Percentiles rank a stretch among this genome's conserved stretches.
phyloP scores from a whole-genome alignment of 305 asterid genomes.

The Withania somnifera region DNA sequence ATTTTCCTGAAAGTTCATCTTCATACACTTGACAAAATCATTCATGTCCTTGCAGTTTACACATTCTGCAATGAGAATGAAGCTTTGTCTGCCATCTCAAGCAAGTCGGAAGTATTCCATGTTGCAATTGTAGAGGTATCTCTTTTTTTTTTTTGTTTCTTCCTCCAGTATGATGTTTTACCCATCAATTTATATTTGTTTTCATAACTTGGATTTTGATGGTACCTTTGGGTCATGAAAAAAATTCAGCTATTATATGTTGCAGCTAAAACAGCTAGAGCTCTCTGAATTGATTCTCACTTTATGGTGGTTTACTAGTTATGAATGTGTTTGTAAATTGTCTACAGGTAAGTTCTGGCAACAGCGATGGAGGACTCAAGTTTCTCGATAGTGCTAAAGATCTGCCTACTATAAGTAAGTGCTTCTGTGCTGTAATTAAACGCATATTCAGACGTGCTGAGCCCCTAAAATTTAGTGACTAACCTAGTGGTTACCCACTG shows the following conservation, averaged over 20 bases:
- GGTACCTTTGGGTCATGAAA: neutral
- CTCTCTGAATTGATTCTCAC: neutral
- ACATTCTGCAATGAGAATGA: conserved; percentile 25
- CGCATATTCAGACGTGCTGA: neutral
- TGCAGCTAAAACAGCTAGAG: neutral
- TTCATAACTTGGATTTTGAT: neutral
- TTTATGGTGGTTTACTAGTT: neutral
- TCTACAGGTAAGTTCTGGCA: conserved; percentile 24
- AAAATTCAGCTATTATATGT: neutral
- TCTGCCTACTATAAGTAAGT: conserved; percentile 39
- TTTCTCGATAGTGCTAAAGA: conserved; percentile 29
- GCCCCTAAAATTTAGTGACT: neutral
- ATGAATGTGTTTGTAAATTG: neutral
- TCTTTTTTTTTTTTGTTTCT: neutral
- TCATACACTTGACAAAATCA: neutral
- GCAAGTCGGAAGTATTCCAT: conserved; percentile 32
- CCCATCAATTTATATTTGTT: neutral
- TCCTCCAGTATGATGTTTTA: neutral
- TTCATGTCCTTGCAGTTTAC: conserved; percentile 21
- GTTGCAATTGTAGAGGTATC: conserved; percentile 44
- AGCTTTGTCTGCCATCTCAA: conserved; percentile 29
- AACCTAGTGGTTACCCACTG: neutral
- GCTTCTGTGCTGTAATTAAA: neutral
- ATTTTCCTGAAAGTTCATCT: neutral
- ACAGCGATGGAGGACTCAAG: conserved; percentile 16